Percentiles rank a stretch among this genome's conserved stretches.
phyloP scores from a whole-genome alignment of 352 stramenopile genomes.

The Pythium diclinum region DNA sequence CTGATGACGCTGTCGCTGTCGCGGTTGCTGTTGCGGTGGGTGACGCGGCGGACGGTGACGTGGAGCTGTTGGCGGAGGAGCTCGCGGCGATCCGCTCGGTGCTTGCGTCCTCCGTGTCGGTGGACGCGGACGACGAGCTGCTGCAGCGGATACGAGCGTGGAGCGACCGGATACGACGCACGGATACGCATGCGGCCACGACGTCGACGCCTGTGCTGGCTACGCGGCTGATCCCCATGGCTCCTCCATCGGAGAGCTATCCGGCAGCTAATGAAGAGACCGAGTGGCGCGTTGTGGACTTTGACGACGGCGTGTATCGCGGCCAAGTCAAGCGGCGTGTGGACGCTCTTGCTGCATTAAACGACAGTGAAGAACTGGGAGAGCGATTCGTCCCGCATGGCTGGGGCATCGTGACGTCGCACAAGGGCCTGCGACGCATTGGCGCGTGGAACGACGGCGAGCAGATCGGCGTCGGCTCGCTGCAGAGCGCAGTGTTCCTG shows the following conservation, averaged over 20 bases:
- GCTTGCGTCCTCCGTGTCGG: background rate
- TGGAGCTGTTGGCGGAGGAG: constrained; percentile 19
- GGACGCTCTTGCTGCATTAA: background rate
- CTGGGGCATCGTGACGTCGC: constrained; percentile 38
- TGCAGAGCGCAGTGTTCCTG: constrained; percentile 33
- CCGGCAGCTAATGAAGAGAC: background rate
- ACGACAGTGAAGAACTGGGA: background rate
- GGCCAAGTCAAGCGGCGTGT: constrained; percentile 14
- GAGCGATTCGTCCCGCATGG: constrained; percentile 32
- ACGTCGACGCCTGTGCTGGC: background rate
- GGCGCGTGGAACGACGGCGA: constrained; percentile 42
- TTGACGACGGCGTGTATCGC: constrained; percentile 26
- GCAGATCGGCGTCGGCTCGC: constrained; percentile 35
- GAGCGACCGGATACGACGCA: constrained; percentile 1
- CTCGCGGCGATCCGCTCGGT: constrained; percentile 13
- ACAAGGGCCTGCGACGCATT: constrained; percentile 29
- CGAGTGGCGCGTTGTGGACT: constrained; percentile 3
- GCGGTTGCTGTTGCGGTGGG: background rate
- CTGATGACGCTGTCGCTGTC: background rate
- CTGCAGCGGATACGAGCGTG: constrained; percentile 20
- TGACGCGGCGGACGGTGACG: background rate
- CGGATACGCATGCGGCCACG: background rate
- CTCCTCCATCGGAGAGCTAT: background rate
- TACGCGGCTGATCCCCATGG: constrained; percentile 13
- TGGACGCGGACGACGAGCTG: constrained; percentile 3